phyloP scores from a whole-genome alignment of 352 stramenopile genomes.

The Globisporangium spinosum region DNA sequence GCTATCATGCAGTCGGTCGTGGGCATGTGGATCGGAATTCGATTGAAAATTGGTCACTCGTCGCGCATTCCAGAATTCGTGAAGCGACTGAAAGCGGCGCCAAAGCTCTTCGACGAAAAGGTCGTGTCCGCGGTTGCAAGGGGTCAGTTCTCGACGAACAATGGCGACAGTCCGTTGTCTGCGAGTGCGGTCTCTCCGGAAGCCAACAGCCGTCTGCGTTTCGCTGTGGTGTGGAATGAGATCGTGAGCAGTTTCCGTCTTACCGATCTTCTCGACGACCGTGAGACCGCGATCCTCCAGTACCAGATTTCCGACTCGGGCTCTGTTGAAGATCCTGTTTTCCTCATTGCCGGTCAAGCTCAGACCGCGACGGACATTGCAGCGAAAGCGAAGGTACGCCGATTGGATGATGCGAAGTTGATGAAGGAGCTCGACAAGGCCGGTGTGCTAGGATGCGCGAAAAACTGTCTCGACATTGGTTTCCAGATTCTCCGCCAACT shows the following conservation, averaged over 20 bases:
- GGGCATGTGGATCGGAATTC: conserved; percentile 71
- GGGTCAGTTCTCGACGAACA: conserved; percentile 62
- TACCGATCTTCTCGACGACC: conserved; percentile 83
- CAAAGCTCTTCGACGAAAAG: conserved; percentile 73
- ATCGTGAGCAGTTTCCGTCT: conserved; percentile 88
- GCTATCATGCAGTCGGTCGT: conserved; percentile 79
- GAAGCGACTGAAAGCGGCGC: conserved; percentile 52
- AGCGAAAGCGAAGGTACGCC: conserved; percentile 49
- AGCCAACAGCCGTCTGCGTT: conserved; percentile 77
- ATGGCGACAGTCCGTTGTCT: conserved; percentile 41
- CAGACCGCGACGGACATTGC: conserved; percentile 68
- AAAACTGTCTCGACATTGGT: conserved; percentile 77
- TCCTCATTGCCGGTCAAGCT: conserved; percentile 81
- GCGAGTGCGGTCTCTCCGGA: conserved; percentile 51
- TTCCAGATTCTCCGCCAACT: conserved; percentile 82
- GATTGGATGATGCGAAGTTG: conserved; percentile 54
- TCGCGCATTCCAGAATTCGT: conserved; percentile 78
- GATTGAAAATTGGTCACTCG: conserved; percentile 78
- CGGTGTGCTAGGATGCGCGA: conserved; percentile 59
- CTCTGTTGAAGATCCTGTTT: conserved; percentile 79
- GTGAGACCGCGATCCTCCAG: conserved; percentile 84
- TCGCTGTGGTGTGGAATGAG: conserved; percentile 88
- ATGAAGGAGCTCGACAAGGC: conserved; percentile 76
- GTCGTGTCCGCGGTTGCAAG: conserved; percentile 68
- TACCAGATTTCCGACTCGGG: conserved; percentile 86